phyloP scores from a whole-genome alignment of 2,329 filamentous ascomycete species.

The Talaromyces islandicus region DNA sequence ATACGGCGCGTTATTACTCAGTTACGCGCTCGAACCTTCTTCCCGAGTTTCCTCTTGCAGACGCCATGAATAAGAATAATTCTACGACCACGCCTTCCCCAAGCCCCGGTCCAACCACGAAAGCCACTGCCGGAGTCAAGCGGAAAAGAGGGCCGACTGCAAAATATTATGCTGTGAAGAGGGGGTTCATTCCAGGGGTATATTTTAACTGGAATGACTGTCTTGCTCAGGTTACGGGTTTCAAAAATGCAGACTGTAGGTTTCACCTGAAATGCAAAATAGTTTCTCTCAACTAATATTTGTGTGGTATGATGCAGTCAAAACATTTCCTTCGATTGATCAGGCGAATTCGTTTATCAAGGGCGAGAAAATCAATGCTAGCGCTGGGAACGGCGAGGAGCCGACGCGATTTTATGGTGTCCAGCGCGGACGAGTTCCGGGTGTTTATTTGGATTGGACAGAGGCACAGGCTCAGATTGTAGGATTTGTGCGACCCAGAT shows the following conservation, averaged over 20 bases:
- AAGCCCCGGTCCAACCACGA: slow-evolving; percentile 22
- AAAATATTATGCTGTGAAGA: slow-evolving; percentile 61
- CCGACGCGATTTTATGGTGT: slow-evolving; percentile 56
- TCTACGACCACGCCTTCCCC: slow-evolving; percentile 27
- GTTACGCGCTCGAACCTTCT: not conserved
- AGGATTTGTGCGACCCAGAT: slow-evolving; percentile 57
- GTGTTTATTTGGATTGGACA: slow-evolving; percentile 62
- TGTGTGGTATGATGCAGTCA: slow-evolving; percentile 49
- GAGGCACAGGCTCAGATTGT: slow-evolving; percentile 67
- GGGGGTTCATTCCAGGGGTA: slow-evolving; percentile 55
- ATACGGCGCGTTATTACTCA: not conserved
- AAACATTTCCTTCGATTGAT: slow-evolving; percentile 65
- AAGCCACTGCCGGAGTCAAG: slow-evolving; percentile 43
- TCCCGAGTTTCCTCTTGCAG: not conserved
- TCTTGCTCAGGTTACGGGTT: slow-evolving; percentile 55
- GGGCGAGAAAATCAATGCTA: slow-evolving; percentile 46
- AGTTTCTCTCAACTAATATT: not conserved
- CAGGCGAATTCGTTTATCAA: slow-evolving; percentile 76
- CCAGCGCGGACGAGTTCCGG: slow-evolving; percentile 51
- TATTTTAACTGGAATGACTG: slow-evolving; percentile 61
- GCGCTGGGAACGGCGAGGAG: slow-evolving; percentile 15
- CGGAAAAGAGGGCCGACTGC: slow-evolving; percentile 47
- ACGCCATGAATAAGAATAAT: not conserved
- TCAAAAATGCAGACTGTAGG: slow-evolving; percentile 64
- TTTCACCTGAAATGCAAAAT: slow-evolving; percentile 16